Percentiles rank a stretch among this genome's conserved stretches.
Conservation (phyloP, 2,329 filamentous ascomycete genomes). For the Aureobasidium sp. region DNA sequence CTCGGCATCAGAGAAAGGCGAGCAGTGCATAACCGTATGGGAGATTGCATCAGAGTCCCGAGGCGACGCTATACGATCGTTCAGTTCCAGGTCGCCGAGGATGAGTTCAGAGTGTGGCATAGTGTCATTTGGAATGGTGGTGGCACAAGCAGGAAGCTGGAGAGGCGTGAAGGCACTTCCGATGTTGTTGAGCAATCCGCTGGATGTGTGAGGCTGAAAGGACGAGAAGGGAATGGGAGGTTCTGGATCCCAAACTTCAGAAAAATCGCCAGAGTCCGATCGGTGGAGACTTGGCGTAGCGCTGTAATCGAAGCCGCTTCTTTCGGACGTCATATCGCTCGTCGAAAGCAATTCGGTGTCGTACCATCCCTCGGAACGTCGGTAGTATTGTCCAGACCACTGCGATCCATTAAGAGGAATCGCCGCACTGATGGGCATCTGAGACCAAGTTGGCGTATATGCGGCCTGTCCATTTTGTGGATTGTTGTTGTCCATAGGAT, state of each 20-base stretch:
- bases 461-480: neutral
- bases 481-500: neutral
- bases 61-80: neutral
- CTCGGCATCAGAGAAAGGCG: neutral
- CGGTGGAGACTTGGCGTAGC: neutral
- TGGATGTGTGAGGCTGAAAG: neutral
- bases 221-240: neutral
- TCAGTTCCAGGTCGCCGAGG: neutral
- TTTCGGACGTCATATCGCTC: slow-evolving; percentile 1
- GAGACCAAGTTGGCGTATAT: neutral
- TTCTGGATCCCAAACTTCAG: slow-evolving; percentile 7
- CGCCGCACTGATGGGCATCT: neutral
- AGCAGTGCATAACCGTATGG: neutral
- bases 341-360: neutral
- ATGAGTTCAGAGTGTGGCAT: neutral
- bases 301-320: neutral
- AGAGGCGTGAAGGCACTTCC: neutral
- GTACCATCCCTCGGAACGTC: neutral
- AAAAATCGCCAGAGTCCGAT: slow-evolving; percentile 6
- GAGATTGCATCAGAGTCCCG: neutral
- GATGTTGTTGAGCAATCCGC: slow-evolving; percentile 1
- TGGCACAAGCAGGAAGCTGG: neutral
- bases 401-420: neutral
- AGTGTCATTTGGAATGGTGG: neutral
- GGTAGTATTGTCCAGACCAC: slow-evolving; percentile 2